Percentiles rank a stretch among this genome's conserved stretches.
These are phyloP conservation scores for Chytriomyces sp. DNA, from an alignment of 192 early-diverging fungal species.

Conservation along the genomic window DNA sequence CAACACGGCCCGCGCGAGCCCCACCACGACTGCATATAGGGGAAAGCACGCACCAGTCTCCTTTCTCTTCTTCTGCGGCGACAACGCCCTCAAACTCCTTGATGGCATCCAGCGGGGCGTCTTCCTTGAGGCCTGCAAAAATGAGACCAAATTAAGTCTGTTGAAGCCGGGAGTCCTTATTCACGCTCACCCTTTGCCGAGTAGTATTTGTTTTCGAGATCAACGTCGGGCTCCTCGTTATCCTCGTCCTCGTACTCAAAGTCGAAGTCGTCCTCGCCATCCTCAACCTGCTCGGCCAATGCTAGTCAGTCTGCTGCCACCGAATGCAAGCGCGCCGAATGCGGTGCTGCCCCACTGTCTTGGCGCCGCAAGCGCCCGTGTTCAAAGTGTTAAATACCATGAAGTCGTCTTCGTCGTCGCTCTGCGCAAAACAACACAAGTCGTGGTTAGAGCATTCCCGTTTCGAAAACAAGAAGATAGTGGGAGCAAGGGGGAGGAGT, in stretches of 20 bases:
- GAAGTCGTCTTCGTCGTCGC: slow-evolving; percentile 21
- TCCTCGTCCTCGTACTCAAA: slow-evolving; percentile 87
- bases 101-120: slow-evolving; percentile 71
- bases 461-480: no score
- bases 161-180: background rate
- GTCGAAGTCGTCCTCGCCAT: slow-evolving; percentile 77
- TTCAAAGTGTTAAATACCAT: background rate
- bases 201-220: slow-evolving; percentile 88
- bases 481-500: no score
- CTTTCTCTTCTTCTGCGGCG: slow-evolving; percentile 77
- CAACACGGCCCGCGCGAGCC: background rate
- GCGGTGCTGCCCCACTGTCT: background rate
- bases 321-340: background rate
- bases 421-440: no score
- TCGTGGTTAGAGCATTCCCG: no score
- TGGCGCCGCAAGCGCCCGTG: background rate
- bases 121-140: slow-evolving; percentile 72
- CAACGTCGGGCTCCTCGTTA: slow-evolving; percentile 77
- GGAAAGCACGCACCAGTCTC: slow-evolving; percentile 69
- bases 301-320: background rate
- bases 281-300: slow-evolving; percentile 25
- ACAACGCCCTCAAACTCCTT: slow-evolving; percentile 77
- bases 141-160: background rate
- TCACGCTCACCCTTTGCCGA: slow-evolving; percentile 74
- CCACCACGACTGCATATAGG: background rate